Evolutionary conservation across 345 rosid genomes (phyloP).

Genomic region (Euclidium syriacum): DNA sequence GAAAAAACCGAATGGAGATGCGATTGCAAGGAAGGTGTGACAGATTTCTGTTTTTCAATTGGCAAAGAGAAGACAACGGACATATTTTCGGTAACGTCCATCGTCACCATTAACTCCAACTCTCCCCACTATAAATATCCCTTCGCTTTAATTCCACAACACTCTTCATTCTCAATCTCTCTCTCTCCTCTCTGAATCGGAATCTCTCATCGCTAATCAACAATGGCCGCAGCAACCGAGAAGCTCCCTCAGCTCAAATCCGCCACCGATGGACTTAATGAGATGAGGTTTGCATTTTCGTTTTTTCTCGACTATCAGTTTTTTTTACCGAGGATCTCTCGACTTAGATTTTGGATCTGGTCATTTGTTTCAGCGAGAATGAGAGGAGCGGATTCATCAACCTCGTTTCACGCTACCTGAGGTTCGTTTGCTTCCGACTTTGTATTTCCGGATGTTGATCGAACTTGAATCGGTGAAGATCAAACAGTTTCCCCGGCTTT

Average conservation of each 20-base stretch:
- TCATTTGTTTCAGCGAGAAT: background rate
- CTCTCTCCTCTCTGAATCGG: conserved; percentile 3
- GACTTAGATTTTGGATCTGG: conserved; percentile 19
- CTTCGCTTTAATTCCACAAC: conserved; percentile 12
- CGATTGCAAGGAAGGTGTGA: background rate
- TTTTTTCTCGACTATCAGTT: too few species aligned
- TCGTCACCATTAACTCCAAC: background rate
- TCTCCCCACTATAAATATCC: conserved; percentile 21
- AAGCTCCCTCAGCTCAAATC: conserved; percentile 53
- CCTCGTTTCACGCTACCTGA: conserved; percentile 79
- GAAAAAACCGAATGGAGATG: background rate
- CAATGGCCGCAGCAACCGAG: conserved; percentile 58
- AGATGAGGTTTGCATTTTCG: conserved; percentile 92
- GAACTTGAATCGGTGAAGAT: too few species aligned
- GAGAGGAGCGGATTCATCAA: conserved; percentile 57
- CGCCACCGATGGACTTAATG: conserved; percentile 48
- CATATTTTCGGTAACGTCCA: background rate
- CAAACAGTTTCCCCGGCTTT: too few species aligned
- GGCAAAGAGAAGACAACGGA: background rate
- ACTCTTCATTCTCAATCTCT: conserved; percentile 14
- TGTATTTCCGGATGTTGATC: too few species aligned
- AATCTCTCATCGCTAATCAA: conserved; percentile 6
- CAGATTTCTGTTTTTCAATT: background rate
- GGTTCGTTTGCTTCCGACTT: conserved; percentile 38
- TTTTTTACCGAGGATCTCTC: too few species aligned